Conservation (phyloP, 768 basidiomycete species). For the Naematelia encephala region DNA sequence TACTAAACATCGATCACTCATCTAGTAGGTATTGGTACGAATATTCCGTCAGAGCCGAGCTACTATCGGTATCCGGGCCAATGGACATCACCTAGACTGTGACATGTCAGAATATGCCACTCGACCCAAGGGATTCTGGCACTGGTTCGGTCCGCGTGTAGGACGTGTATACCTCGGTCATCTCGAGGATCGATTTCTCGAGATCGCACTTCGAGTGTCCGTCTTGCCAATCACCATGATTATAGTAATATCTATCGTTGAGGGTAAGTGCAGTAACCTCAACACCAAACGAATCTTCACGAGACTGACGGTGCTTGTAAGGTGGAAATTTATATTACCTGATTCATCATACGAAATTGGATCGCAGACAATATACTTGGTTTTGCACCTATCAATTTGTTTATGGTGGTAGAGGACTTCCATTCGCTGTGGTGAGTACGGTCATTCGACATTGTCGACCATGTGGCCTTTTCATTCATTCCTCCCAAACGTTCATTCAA, state of each 20-base stretch:
- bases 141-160: neutral
- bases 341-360: neutral
- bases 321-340: neutral
- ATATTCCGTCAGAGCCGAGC: neutral
- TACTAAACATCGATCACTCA: neutral
- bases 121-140: neutral
- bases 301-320: too few relatives aligned
- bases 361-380: neutral
- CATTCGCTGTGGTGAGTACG: constrained; percentile 5
- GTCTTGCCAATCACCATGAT: constrained; percentile 1
- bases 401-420: constrained; percentile 6
- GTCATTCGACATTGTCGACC: neutral
- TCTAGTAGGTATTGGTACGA: neutral
- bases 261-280: neutral
- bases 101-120: neutral
- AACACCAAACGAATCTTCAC: constrained; percentile 6
- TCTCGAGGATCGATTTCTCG: neutral
- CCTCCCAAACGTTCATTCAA: too few relatives aligned
- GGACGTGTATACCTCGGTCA: neutral
- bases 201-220: neutral
- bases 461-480: too few relatives aligned
- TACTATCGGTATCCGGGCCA: neutral
- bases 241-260: neutral
- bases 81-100: neutral
- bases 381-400: neutral